Evolutionary conservation across 108 stramenopile genomes (phyloP), one percentile per base, ranked within the genome.

Genomic region (Cyclotella kingstonii): DNA sequence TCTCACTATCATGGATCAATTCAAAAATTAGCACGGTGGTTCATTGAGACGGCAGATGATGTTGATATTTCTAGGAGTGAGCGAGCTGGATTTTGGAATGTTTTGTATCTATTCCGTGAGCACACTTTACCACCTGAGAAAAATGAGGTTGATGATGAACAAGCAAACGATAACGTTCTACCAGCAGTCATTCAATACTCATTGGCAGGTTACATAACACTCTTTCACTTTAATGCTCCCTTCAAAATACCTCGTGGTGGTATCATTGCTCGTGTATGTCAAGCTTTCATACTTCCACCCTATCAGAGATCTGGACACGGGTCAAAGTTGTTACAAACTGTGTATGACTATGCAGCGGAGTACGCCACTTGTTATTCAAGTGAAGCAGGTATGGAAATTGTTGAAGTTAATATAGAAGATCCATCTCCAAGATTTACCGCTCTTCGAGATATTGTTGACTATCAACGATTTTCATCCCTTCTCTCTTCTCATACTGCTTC

Each of bases 231-330:
- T 48, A 55, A 76, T 60, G 73, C 87, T 7, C 89, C 87, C 43
- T 90, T 94, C 61, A 63, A 64, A 52, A 90, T 85, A 66, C 92
- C 92, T 4, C 54, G 57, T 8, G 81, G 86, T 9, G 92, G 92
- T 14, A 72, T 85, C 31, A 64, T 94, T 26, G 51, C 76, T 19
- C 74, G 78, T 9, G 38, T 79, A 30, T 79, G 78, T 40, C 78
- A 79, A 51, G 69, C 64, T 2, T 53, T 79, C 29, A 76, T 79
- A 22, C 41, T 79, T 14, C 78, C 78, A 39, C 68, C 63, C 4
- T 79, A 76, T 52, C 78, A 79, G 34, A 39, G 78, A 22, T 56
- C 69, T 34, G 74, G 78, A n/a, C 78, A 79, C 42, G 78, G 74
- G 26, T 58, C 68, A 35, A 58, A 61, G 21, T 44, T 79, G 64